Percentiles rank a stretch among this genome's conserved stretches.
These are phyloP conservation scores for Leucosporidium scottii DNA, from an alignment of 768 basidiomycete genomes.

Conservation along the genomic window DNA sequence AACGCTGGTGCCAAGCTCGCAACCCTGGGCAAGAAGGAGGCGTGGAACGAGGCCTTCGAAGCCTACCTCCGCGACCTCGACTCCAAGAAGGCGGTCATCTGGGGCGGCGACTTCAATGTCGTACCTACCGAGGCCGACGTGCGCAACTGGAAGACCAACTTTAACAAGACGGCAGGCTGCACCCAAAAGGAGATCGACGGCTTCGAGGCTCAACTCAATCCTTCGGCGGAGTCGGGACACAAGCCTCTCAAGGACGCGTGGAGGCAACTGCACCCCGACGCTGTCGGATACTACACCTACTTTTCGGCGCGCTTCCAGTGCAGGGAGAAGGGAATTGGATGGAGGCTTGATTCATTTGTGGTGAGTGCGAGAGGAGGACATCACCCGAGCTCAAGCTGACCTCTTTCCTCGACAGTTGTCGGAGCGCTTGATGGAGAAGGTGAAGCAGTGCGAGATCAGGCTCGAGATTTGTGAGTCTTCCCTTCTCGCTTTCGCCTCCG, in stretches of 20 bases:
- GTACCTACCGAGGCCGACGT: slow-evolving; percentile 58
- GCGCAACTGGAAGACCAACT: slow-evolving; percentile 49
- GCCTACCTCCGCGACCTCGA: slow-evolving; percentile 64
- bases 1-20: slow-evolving; percentile 61
- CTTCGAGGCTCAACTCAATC: slow-evolving; percentile 60
- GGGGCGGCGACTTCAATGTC: slow-evolving; percentile 81
- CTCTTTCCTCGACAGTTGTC: slow-evolving; percentile 52
- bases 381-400: not conserved
- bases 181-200: slow-evolving; percentile 73
- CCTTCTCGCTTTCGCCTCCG: not conserved
- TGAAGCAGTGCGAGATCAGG: slow-evolving; percentile 77
- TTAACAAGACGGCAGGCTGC: slow-evolving; percentile 83
- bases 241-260: slow-evolving; percentile 66
- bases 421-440: slow-evolving; percentile 57
- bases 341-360: slow-evolving; percentile 72
- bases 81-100: slow-evolving; percentile 73
- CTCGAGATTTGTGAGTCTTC: slow-evolving; percentile 51
- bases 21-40: slow-evolving; percentile 69
- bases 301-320: slow-evolving; percentile 70
- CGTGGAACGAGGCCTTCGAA: slow-evolving; percentile 73
- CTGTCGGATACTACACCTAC: slow-evolving; percentile 70
- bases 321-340: slow-evolving; percentile 63
- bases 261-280: slow-evolving; percentile 49
- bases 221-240: slow-evolving; percentile 43
- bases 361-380: not conserved